Conservation (phyloP, 768 basidiomycete species). For the Suillus subalutaceus region DNA sequence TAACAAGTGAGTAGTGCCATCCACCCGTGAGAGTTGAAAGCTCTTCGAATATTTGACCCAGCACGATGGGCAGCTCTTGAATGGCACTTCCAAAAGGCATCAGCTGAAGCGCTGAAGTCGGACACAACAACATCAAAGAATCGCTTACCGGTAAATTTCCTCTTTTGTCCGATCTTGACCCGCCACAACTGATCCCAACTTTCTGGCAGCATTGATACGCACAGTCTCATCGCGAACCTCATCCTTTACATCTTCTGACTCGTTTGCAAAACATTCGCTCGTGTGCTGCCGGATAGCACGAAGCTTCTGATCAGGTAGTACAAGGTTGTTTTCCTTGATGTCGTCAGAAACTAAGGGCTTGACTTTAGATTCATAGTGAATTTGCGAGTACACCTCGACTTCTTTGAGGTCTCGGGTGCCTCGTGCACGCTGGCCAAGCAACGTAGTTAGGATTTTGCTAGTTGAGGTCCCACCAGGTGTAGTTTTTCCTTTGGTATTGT, state of each 20-base stretch:
- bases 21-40: neutral
- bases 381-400: constrained; percentile 5
- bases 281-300: neutral
- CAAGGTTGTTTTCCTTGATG: neutral
- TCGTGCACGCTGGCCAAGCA: neutral
- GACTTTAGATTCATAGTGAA: constrained; percentile 1
- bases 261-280: neutral
- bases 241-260: neutral
- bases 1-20: constrained; percentile 3
- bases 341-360: neutral
- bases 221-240: neutral
- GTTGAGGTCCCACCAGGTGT: neutral
- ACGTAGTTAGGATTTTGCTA: neutral
- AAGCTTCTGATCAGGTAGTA: constrained; percentile 2
- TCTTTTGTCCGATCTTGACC: neutral
- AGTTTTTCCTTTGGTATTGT: neutral
- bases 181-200: neutral
- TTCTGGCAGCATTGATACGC: neutral
- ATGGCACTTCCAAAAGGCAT: neutral
- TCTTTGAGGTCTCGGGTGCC: constrained; percentile 3
- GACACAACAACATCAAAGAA: neutral
- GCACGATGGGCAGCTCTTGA: neutral
- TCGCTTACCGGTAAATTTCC: neutral
- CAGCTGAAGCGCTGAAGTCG: neutral
- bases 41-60: neutral